These are phyloP conservation scores for Camillea tinctor DNA, from an alignment of 2,329 filamentous ascomycete genomes.

Conservation along the genomic window DNA sequence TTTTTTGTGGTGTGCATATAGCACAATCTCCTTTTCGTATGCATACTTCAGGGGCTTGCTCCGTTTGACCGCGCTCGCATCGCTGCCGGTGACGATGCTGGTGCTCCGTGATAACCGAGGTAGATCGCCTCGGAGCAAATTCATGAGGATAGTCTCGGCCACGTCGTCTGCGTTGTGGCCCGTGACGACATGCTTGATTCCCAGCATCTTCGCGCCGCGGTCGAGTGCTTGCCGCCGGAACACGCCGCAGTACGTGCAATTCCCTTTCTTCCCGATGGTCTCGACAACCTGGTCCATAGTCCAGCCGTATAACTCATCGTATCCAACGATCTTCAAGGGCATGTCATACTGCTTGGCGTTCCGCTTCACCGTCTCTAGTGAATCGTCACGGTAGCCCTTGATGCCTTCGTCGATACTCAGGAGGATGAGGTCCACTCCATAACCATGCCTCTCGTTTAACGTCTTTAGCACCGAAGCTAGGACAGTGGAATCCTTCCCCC, in stretches of 20 bases:
- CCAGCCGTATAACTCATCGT: constrained; percentile 94
- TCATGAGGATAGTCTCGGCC: constrained; percentile 97
- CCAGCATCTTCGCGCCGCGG: constrained; percentile 81
- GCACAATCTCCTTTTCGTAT: constrained; percentile 97
- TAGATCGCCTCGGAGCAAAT: constrained; percentile 85
- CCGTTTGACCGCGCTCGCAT: constrained; percentile 83
- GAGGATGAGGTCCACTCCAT: constrained; percentile 80
- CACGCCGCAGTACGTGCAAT: constrained; percentile 98
- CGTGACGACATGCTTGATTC: constrained; percentile 90
- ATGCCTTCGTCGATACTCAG: constrained; percentile 97
- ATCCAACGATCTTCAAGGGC: constrained; percentile 88
- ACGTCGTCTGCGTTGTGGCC: constrained; percentile 98
- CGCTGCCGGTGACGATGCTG: constrained; percentile 78
- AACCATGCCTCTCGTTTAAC: constrained; percentile 84
- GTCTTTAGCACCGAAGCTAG: constrained; percentile 93
- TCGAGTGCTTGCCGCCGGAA: constrained; percentile 93
- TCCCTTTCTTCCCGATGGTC: constrained; percentile 94
- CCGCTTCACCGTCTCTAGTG: constrained; percentile 91
- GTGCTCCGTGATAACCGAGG: constrained; percentile 85
- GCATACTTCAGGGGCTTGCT: constrained; percentile 98
- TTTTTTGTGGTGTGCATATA: constrained; percentile 96
- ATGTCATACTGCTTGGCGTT: constrained; percentile 91
- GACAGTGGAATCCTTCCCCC: constrained; percentile 96
- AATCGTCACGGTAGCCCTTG: constrained; percentile 94
- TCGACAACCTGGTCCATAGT: constrained; percentile 99